Percentiles rank a stretch among this genome's conserved stretches.
phyloP scores from a whole-genome alignment of 768 basidiomycete species.

The Trametes meyenii region DNA sequence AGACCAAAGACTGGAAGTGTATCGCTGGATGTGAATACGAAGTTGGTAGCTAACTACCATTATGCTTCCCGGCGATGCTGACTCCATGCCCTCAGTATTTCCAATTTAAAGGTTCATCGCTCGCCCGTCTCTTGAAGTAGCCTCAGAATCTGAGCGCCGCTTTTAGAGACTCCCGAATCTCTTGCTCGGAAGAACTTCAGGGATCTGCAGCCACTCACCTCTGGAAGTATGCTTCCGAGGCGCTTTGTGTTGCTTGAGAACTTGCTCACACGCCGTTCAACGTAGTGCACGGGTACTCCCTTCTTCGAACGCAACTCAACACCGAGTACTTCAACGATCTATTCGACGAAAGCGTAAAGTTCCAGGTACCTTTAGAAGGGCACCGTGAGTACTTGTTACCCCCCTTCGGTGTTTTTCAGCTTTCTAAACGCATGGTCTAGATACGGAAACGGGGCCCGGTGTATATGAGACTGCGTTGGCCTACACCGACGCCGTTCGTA shows the following conservation, averaged over 20 bases:
- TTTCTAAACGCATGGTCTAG: slow-evolving; percentile 38
- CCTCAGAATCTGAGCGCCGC: background rate
- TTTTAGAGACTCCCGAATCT: slow-evolving; percentile 76
- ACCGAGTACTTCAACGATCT: slow-evolving; percentile 87
- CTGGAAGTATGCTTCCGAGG: slow-evolving; percentile 73
- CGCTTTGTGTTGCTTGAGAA: background rate
- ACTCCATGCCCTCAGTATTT: slow-evolving; percentile 67
- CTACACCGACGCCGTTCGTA: slow-evolving; percentile 74
- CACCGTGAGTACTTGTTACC: slow-evolving; percentile 58
- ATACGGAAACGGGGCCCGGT: slow-evolving; percentile 92
- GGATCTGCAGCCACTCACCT: slow-evolving; percentile 77
- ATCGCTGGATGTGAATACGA: slow-evolving; percentile 94
- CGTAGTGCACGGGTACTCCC: slow-evolving; percentile 95
- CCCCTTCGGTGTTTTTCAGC: background rate
- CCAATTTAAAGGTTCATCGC: slow-evolving; percentile 76
- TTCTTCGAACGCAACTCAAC: slow-evolving; percentile 89
- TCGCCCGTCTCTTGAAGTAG: too few species aligned
- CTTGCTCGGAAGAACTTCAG: slow-evolving; percentile 78
- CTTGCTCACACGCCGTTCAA: background rate
- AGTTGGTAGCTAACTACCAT: slow-evolving; percentile 45
- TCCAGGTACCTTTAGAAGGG: slow-evolving; percentile 82
- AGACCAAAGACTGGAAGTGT: slow-evolving; percentile 57
- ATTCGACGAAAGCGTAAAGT: slow-evolving; percentile 72
- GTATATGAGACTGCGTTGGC: slow-evolving; percentile 87
- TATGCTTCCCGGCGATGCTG: background rate